Conservation (phyloP, 2,329 filamentous ascomycete species). For the Hymenoscyphus fraxineus region DNA sequence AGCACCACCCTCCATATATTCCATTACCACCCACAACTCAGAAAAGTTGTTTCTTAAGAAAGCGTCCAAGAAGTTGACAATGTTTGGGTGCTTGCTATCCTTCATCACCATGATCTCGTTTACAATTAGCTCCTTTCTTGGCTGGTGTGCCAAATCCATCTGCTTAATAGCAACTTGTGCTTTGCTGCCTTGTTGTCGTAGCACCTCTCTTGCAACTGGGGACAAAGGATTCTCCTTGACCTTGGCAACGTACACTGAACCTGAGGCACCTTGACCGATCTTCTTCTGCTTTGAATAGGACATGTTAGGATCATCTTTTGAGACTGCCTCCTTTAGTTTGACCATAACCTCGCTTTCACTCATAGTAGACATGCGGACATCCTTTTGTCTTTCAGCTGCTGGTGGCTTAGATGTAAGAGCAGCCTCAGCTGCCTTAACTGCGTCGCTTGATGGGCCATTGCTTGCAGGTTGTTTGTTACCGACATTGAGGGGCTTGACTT, state of each 20-base stretch:
- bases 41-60: constrained; percentile 92
- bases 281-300: constrained; percentile 99
- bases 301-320: constrained; percentile 88
- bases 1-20: constrained; percentile 98
- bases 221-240: constrained; percentile 87
- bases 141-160: constrained; percentile 97
- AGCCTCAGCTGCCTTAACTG: constrained; percentile 84
- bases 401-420: constrained; percentile 80
- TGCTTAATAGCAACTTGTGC: constrained; percentile 98
- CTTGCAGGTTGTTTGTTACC: constrained; percentile 56
- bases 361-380: constrained; percentile 98
- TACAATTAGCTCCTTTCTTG: constrained; percentile 95
- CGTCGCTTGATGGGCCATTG: constrained; percentile 51
- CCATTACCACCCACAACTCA: constrained; percentile 99
- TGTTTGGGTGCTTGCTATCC: constrained; percentile 95
- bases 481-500: constrained; percentile 76
- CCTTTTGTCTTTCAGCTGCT: constrained; percentile 72
- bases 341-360: constrained; percentile 96
- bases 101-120: constrained; percentile 99
- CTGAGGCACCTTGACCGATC: constrained; percentile 96
- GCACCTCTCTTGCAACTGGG: constrained; percentile 70
- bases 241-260: constrained; percentile 95
- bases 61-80: constrained; percentile 97
- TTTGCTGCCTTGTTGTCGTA: constrained; percentile 73
- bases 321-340: constrained; percentile 88